Conservation (phyloP, 1,284 basidiomycete genomes). For the Gymnopus androsaceus region DNA sequence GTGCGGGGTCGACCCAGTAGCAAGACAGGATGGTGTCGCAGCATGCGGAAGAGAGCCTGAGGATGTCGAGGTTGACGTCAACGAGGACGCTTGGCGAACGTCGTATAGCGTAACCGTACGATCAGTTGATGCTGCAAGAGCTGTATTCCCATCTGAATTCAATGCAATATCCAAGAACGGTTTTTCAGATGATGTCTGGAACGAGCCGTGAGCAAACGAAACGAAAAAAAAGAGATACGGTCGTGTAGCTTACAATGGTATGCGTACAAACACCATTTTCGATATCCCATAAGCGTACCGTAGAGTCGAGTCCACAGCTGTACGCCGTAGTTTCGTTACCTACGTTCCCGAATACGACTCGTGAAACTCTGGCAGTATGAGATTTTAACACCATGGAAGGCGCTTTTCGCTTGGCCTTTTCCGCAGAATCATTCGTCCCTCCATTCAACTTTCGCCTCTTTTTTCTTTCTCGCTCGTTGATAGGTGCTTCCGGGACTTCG, state of each 20-base stretch:
- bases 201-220: too few relatives aligned
- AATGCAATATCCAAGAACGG: conserved; percentile 66
- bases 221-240: too few relatives aligned
- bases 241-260: conserved; percentile 71
- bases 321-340: conserved; percentile 43
- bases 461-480: conserved; percentile 47
- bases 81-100: conserved; percentile 45
- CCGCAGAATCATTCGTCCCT: conserved; percentile 24
- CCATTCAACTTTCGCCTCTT: conserved; percentile 52
- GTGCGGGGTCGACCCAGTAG: conserved; percentile 50
- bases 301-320: conserved; percentile 78
- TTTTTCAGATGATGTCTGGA: conserved; percentile 65
- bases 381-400: conserved; percentile 70
- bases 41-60: conserved; percentile 65
- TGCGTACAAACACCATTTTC: conserved; percentile 66
- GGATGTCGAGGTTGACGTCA: conserved; percentile 38
- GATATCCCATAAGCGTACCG: conserved; percentile 72
- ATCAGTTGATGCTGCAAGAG: conserved; percentile 67
- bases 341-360: conserved; percentile 50
- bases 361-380: conserved; percentile 74
- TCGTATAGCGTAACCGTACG: conserved; percentile 70
- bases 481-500: conserved; percentile 50
- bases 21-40: conserved; percentile 75
- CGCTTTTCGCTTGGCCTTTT: conserved; percentile 53
- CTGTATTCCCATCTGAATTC: conserved; percentile 40